Evolutionary conservation across 192 early-diverging fungal genomes (phyloP).

Genomic region (Backusella circina): DNA sequence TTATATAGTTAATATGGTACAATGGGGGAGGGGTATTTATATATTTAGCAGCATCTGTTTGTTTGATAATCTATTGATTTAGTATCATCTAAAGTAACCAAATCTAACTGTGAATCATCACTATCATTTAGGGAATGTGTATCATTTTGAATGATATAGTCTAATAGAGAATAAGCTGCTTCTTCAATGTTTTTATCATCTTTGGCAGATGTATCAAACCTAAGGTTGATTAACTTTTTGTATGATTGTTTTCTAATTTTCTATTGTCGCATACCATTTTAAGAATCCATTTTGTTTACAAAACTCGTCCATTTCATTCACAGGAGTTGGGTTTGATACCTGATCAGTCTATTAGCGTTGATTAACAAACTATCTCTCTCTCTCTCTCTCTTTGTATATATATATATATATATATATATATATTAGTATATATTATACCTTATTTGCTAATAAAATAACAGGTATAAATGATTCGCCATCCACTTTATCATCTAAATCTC

Average conservation of each 20-base stretch:
- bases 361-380: too few species aligned
- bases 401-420: too few species aligned
- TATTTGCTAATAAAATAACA: slow-evolving; percentile 52
- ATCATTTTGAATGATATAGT: neutral
- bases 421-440: too few species aligned
- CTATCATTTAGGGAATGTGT: neutral
- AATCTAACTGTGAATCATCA: neutral
- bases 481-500: slow-evolving; percentile 51
- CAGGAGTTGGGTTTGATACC: neutral
- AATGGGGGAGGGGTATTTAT: neutral
- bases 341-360: slow-evolving; percentile 26
- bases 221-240: neutral
- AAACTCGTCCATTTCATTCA: slow-evolving; percentile 40
- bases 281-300: slow-evolving; percentile 49
- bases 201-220: slow-evolving; percentile 58
- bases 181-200: slow-evolving; percentile 54
- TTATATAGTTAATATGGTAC: neutral
- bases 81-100: neutral
- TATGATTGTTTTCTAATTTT: neutral
- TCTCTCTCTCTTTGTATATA: too few species aligned
- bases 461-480: slow-evolving; percentile 41
- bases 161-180: slow-evolving; percentile 24
- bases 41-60: neutral
- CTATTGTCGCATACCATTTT: slow-evolving; percentile 31
- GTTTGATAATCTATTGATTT: neutral